A percentile compares a stretch with the other conserved stretches of the same genome.
Evolutionary conservation across 78 protist genomes (phyloP).

Genomic region (Chrysochromulina parva): DNA sequence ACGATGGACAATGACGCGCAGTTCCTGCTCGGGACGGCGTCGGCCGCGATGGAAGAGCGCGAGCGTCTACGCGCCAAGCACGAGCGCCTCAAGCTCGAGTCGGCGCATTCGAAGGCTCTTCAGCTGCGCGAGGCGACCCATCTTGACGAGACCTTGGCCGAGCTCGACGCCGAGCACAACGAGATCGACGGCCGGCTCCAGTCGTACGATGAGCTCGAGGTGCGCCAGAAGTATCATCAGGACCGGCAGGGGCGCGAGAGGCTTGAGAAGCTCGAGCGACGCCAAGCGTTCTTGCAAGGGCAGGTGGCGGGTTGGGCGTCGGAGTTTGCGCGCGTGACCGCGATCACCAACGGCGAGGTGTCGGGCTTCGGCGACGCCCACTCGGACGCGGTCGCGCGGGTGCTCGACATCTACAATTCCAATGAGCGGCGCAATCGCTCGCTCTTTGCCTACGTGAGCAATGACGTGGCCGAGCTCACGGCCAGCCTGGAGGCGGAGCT

Average conservation of each 20-base stretch:
- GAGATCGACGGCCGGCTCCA: not conserved
- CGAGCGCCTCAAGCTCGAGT: not conserved
- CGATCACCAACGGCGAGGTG: not conserved
- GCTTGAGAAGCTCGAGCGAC: not conserved
- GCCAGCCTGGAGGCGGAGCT: too few relatives aligned
- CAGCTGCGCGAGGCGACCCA: not conserved
- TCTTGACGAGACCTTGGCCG: not conserved
- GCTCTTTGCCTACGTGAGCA: not conserved
- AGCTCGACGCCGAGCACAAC: not conserved
- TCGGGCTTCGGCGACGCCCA: not conserved
- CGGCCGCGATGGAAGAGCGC: not conserved
- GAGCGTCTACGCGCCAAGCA: not conserved
- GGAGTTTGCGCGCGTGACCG: not conserved
- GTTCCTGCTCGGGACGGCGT: not conserved
- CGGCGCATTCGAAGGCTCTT: not conserved
- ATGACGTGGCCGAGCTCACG: not conserved
- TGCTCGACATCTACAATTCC: not conserved
- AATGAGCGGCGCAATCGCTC: not conserved
- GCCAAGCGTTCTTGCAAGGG: not conserved
- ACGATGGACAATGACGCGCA: not conserved
- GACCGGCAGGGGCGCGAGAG: not conserved
- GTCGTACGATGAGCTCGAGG: not conserved
- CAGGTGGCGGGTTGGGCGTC: not conserved
- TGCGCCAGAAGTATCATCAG: not conserved
- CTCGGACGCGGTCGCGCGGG: not conserved